A percentile compares a stretch with the other conserved stretches of the same genome.
These are phyloP conservation scores for Fusarium tricinctum DNA, from an alignment of 2,329 filamentous ascomycete species.

Conservation along the genomic window DNA sequence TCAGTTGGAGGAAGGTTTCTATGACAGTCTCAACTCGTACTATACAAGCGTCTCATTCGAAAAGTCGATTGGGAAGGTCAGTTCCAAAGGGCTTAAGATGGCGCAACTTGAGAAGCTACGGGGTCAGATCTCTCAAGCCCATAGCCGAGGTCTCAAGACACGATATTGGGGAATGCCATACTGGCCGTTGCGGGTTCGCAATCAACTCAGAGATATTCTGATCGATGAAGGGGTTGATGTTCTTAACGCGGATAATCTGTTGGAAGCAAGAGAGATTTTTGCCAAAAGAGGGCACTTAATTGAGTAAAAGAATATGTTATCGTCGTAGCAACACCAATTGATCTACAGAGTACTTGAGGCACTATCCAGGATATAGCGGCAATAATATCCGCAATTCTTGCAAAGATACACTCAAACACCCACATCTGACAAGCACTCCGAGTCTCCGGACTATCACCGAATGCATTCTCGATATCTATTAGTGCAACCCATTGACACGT, in stretches of 20 bases:
- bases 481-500: slow-evolving; percentile 37
- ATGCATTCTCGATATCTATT: slow-evolving; percentile 26
- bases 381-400: slow-evolving; percentile 13
- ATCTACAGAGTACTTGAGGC: background rate
- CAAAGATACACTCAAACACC: slow-evolving; percentile 7
- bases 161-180: slow-evolving; percentile 72
- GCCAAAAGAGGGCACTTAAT: slow-evolving; percentile 6
- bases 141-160: slow-evolving; percentile 66
- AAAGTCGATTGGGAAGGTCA: slow-evolving; percentile 65
- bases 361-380: background rate
- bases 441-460: slow-evolving; percentile 52
- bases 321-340: slow-evolving; percentile 1
- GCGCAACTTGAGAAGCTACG: slow-evolving; percentile 60
- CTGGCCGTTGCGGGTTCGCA: slow-evolving; percentile 68
- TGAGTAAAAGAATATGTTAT: slow-evolving; percentile 1
- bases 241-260: slow-evolving; percentile 73
- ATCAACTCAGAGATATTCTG: slow-evolving; percentile 69
- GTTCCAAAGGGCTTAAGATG: slow-evolving; percentile 60
- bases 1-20: slow-evolving; percentile 55
- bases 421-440: slow-evolving; percentile 31
- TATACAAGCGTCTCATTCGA: slow-evolving; percentile 74
- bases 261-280: slow-evolving; percentile 50
- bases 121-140: slow-evolving; percentile 64
- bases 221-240: slow-evolving; percentile 71
- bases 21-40: slow-evolving; percentile 70